Percentiles rank a stretch among this genome's conserved stretches.
Evolutionary conservation across 2,329 filamentous ascomycete species (phyloP).

Genomic region (Helotiales sp.): DNA sequence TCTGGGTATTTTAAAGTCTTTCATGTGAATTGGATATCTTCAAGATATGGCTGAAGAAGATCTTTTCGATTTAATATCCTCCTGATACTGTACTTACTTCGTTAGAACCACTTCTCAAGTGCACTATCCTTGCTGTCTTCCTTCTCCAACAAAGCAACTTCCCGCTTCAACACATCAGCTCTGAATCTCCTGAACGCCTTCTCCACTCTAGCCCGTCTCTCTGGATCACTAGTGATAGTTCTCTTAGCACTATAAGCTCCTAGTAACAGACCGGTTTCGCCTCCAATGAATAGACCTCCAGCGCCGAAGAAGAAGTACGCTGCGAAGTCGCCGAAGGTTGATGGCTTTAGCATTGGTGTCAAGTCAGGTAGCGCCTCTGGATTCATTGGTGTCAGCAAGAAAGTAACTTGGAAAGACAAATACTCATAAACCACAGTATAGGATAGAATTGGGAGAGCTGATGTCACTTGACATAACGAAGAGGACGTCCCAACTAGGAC

Average conservation of each 20-base stretch:
- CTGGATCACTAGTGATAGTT: slow-evolving; percentile 53
- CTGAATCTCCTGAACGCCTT: slow-evolving; percentile 62
- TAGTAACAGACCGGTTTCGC: slow-evolving; percentile 60
- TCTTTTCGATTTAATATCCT: too few species aligned
- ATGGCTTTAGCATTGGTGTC: slow-evolving; percentile 56
- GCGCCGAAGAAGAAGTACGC: slow-evolving; percentile 63
- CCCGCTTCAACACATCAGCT: slow-evolving; percentile 60
- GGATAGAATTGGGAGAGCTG: not conserved
- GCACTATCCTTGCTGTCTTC: slow-evolving; percentile 22
- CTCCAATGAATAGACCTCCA: slow-evolving; percentile 63
- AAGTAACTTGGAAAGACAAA: too few species aligned
- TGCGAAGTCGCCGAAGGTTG: slow-evolving; percentile 57
- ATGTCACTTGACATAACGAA: not conserved
- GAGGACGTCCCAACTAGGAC: not conserved
- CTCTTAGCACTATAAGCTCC: slow-evolving; percentile 55
- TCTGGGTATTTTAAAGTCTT: too few species aligned
- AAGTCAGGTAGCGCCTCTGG: slow-evolving; percentile 62
- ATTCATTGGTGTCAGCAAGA: not conserved
- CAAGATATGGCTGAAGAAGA: too few species aligned
- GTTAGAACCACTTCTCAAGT: slow-evolving; percentile 1
- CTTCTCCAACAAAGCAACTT: slow-evolving; percentile 56
- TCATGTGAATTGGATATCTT: too few species aligned
- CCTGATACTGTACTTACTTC: too few species aligned
- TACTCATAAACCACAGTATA: too few species aligned
- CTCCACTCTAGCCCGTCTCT: slow-evolving; percentile 57